phyloP scores from a whole-genome alignment of 768 basidiomycete genomes.

The Podaxis sp. region DNA sequence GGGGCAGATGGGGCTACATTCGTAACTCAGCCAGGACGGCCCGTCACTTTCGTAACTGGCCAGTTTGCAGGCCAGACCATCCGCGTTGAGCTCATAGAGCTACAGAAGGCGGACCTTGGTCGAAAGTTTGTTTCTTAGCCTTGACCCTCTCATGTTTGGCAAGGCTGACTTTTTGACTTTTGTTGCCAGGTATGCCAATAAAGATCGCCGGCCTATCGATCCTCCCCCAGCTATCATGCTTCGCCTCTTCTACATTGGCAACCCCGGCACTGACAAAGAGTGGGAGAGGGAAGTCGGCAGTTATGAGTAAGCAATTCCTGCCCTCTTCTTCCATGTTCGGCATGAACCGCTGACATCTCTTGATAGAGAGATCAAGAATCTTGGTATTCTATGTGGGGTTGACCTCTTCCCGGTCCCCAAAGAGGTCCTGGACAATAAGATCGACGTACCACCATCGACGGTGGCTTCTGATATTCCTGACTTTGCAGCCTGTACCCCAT shows the following conservation, averaged over 20 bases:
- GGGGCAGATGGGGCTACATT: slow-evolving; percentile 19
- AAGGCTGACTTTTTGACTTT: slow-evolving; percentile 12
- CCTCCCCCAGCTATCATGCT: slow-evolving; percentile 59
- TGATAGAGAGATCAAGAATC: slow-evolving; percentile 47
- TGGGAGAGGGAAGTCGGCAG: slow-evolving; percentile 45
- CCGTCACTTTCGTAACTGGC: slow-evolving; percentile 48
- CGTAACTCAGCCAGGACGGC: slow-evolving; percentile 26
- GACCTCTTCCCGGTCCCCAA: slow-evolving; percentile 67
- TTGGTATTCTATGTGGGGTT: slow-evolving; percentile 68
- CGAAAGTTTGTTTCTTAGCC: slow-evolving; percentile 47
- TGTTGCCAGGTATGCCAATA: slow-evolving; percentile 48
- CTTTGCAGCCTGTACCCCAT: slow-evolving; percentile 11
- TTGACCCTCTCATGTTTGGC: slow-evolving; percentile 9
- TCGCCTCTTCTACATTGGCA: slow-evolving; percentile 45
- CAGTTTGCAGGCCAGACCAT: slow-evolving; percentile 49
- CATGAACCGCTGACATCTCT: slow-evolving; percentile 4
- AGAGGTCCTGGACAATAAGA: slow-evolving; percentile 10
- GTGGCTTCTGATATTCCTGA: slow-evolving; percentile 9
- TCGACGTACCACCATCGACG: slow-evolving; percentile 7
- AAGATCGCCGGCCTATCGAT: slow-evolving; percentile 66
- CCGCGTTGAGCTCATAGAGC: slow-evolving; percentile 53
- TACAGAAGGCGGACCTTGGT: slow-evolving; percentile 67
- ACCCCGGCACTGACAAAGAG: slow-evolving; percentile 35
- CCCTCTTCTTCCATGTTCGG: slow-evolving; percentile 7
- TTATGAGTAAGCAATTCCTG: slow-evolving; percentile 40